These are phyloP conservation scores for Elongisporangium senticosum DNA, from an alignment of 352 stramenopile genomes.

Conservation along the genomic window DNA sequence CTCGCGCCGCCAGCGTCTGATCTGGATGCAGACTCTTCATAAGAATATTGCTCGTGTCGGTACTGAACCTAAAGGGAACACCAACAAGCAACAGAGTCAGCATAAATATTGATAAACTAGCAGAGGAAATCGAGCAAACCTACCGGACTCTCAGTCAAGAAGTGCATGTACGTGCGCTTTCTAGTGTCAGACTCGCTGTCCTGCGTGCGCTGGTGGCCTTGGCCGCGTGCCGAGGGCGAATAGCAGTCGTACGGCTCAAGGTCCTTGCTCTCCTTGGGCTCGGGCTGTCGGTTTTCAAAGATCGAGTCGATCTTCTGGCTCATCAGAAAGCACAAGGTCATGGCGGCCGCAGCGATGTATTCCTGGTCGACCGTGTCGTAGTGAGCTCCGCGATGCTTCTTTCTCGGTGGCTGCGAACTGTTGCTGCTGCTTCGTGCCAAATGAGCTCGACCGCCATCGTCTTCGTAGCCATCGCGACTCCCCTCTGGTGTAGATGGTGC, in stretches of 20 bases:
- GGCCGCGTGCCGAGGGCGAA: conserved; percentile 10
- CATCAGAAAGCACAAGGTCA: conserved; percentile 81
- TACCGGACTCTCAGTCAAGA: conserved; percentile 57
- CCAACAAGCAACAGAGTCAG: neutral
- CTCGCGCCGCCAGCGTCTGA: neutral
- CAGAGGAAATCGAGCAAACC: conserved; percentile 5
- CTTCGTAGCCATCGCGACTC: conserved; percentile 7
- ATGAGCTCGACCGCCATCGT: neutral
- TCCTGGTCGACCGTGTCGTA: conserved; percentile 62
- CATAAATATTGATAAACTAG: neutral
- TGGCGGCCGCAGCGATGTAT: conserved; percentile 75
- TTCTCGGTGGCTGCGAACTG: conserved; percentile 26
- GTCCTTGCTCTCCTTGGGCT: conserved; percentile 39
- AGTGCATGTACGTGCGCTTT: conserved; percentile 76
- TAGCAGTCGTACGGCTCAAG: conserved; percentile 80
- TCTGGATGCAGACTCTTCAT: neutral
- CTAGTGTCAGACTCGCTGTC: conserved; percentile 23
- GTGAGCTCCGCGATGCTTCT: conserved; percentile 52
- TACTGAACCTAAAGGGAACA: conserved; percentile 8
- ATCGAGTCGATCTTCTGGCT: conserved; percentile 79
- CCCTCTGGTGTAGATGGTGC: conserved; percentile 34
- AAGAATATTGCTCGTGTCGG: neutral
- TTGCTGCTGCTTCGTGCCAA: conserved; percentile 5
- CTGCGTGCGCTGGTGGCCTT: conserved; percentile 6
- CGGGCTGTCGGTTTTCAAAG: conserved; percentile 44